Conservation (phyloP, 345 rosid species). For the Lumnitzera racemosa region DNA sequence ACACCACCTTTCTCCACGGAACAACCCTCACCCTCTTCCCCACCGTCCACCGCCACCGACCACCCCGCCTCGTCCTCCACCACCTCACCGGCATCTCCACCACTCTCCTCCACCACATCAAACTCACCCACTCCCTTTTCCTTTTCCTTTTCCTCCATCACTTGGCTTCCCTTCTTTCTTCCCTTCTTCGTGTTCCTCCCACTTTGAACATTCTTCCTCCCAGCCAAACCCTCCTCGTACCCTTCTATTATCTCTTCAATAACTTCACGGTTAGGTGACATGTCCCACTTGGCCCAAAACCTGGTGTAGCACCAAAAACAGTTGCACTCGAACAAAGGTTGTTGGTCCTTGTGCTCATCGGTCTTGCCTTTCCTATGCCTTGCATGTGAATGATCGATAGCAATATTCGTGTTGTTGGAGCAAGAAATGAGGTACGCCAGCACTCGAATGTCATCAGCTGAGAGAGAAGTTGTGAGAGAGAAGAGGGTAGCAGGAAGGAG, state of each 20-base stretch:
- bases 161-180: constrained; percentile 13
- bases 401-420: constrained; percentile 5
- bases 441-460: constrained; percentile 32
- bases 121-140: not conserved
- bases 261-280: constrained; percentile 28
- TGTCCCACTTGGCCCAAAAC: constrained; percentile 40
- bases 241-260: constrained; percentile 40
- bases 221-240: constrained; percentile 24
- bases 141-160: constrained; percentile 4
- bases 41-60: not conserved
- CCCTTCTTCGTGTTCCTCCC: constrained; percentile 6
- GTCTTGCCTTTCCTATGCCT: not conserved
- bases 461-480: constrained; percentile 24
- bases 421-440: constrained; percentile 37
- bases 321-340: constrained; percentile 23
- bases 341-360: constrained; percentile 11
- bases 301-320: constrained; percentile 39
- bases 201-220: not conserved
- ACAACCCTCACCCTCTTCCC: constrained; percentile 8
- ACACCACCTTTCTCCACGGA: constrained; percentile 23
- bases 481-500: constrained; percentile 35
- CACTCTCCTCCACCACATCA: constrained; percentile 4
- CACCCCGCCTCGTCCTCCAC: not conserved
- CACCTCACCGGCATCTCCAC: not conserved
- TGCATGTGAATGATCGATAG: not conserved